These are phyloP conservation scores for Yamadazyma scolyti DNA, from an alignment of 805 yeast species.

Conservation along the genomic window DNA sequence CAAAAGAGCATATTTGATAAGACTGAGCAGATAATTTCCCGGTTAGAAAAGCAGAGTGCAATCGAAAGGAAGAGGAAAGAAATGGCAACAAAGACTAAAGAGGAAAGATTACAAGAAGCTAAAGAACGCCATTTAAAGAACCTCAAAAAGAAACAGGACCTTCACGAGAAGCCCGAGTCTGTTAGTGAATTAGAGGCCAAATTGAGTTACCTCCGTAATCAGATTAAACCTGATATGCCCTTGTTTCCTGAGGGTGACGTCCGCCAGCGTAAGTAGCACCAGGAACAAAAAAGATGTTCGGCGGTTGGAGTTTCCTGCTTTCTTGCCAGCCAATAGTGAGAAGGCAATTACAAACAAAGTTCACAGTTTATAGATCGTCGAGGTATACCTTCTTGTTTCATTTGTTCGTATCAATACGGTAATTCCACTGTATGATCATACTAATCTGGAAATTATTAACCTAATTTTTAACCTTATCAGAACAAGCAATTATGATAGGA, in stretches of 20 bases:
- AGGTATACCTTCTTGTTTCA: no score
- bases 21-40: conserved; percentile 55
- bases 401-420: no score
- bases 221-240: conserved; percentile 12
- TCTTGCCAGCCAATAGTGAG: not conserved
- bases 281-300: no score
- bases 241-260: conserved; percentile 15
- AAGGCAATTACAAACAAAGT: no score
- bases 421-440: no score
- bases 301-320: no score
- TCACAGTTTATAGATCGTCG: no score
- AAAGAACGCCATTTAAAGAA: conserved; percentile 15
- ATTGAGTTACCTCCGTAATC: conserved; percentile 15
- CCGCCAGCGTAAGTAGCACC: no score
- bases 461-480: no score
- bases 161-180: conserved; percentile 30
- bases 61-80: conserved; percentile 49
- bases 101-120: conserved; percentile 15
- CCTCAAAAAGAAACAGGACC: conserved; percentile 17
- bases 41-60: conserved; percentile 70
- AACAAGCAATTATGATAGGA: no score
- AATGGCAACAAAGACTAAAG: conserved; percentile 16
- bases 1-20: conserved; percentile 58
- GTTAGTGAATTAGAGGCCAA: conserved; percentile 34
- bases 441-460: no score